phyloP scores from a whole-genome alignment of 805 yeast genomes.

The Nakazawaea holstii region DNA sequence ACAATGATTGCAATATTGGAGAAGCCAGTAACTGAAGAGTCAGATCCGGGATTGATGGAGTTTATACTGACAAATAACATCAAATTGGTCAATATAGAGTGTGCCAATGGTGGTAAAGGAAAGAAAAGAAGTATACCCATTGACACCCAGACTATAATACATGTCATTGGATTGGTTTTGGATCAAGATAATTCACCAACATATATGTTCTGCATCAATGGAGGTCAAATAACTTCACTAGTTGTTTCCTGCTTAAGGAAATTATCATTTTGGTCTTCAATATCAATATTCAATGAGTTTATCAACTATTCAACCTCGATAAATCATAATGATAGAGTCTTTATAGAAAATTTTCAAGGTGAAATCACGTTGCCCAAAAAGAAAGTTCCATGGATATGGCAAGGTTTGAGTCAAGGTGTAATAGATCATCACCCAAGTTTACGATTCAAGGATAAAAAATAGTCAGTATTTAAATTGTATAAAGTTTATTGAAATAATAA shows the following conservation, averaged over 20 bases:
- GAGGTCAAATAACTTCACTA: slow-evolving; percentile 81
- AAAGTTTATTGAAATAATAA: slow-evolving; percentile 39
- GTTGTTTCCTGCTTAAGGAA: slow-evolving; percentile 84
- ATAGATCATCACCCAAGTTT: slow-evolving; percentile 52
- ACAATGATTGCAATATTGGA: slow-evolving; percentile 81
- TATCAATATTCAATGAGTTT: slow-evolving; percentile 83
- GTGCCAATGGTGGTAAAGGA: slow-evolving; percentile 65
- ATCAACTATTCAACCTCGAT: slow-evolving; percentile 69
- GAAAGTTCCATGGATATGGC: slow-evolving; percentile 63
- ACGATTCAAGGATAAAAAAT: slow-evolving; percentile 17
- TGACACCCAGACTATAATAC: slow-evolving; percentile 54
- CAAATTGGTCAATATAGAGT: slow-evolving; percentile 60
- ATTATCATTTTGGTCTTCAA: slow-evolving; percentile 81
- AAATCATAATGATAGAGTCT: slow-evolving; percentile 76
- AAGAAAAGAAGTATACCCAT: slow-evolving; percentile 83
- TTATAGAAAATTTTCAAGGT: slow-evolving; percentile 75
- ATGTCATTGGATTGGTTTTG: slow-evolving; percentile 57
- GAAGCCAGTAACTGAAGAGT: slow-evolving; percentile 50
- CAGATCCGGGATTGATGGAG: slow-evolving; percentile 43
- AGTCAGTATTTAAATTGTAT: neutral
- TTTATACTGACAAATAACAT: slow-evolving; percentile 56
- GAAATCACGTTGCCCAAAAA: slow-evolving; percentile 49
- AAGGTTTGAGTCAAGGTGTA: slow-evolving; percentile 53
- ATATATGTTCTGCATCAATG: slow-evolving; percentile 83
- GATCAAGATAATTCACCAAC: slow-evolving; percentile 61